Conservation (phyloP, 73 alveolate genomes). For the Paramecium pentaurelia region DNA sequence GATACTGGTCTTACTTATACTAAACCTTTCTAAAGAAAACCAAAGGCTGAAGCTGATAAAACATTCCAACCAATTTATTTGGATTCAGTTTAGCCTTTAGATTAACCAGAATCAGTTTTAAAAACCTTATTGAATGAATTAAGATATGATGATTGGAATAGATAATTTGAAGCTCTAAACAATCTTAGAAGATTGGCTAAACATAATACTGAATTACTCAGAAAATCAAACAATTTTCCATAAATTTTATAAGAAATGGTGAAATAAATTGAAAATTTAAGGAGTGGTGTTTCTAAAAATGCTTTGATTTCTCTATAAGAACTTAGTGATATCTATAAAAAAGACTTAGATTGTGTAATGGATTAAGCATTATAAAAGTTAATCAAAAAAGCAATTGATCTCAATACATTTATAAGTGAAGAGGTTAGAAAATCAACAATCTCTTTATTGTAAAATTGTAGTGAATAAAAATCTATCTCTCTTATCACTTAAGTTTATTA, state of each 20-base stretch:
- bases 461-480: slow-evolving; percentile 35
- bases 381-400: slow-evolving; percentile 46
- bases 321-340: slow-evolving; percentile 16
- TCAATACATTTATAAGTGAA: slow-evolving; percentile 50
- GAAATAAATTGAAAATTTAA: slow-evolving; percentile 31
- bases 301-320: slow-evolving; percentile 52
- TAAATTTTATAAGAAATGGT: not conserved
- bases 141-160: slow-evolving; percentile 58
- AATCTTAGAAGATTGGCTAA: slow-evolving; percentile 49
- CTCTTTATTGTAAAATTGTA: slow-evolving; percentile 15
- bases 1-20: not conserved
- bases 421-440: slow-evolving; percentile 40
- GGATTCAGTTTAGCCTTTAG: slow-evolving; percentile 6
- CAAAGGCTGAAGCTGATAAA: slow-evolving; percentile 15
- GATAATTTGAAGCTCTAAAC: slow-evolving; percentile 54
- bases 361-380: slow-evolving; percentile 34
- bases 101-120: slow-evolving; percentile 37
- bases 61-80: not conserved
- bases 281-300: slow-evolving; percentile 58
- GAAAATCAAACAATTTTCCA: not conserved
- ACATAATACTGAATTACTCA: slow-evolving; percentile 39
- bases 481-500: not conserved
- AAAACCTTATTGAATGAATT: slow-evolving; percentile 33
- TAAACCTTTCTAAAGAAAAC: not conserved
- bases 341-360: slow-evolving; percentile 37